A percentile compares a stretch with the other conserved stretches of the same genome.
These are phyloP conservation scores for Musa schizocarpa DNA, from an alignment of 176 grass and related monocot species.

Conservation along the genomic window DNA sequence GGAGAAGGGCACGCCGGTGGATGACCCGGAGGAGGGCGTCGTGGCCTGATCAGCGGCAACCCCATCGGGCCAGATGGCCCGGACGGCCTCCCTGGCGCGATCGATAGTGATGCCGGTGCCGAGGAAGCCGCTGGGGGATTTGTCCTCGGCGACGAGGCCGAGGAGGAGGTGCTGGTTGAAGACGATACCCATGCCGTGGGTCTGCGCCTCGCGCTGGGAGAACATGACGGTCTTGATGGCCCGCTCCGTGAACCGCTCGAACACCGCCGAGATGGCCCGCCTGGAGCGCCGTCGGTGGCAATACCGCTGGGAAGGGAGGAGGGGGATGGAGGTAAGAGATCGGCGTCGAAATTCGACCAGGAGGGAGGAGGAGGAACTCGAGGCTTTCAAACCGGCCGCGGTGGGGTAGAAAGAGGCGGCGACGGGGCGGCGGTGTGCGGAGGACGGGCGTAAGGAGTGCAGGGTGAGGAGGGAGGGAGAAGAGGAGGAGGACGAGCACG, in stretches of 20 bases:
- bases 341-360: background rate
- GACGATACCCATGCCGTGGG: conserved; percentile 49
- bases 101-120: conserved; percentile 69
- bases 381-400: background rate
- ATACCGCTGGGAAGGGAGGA: background rate
- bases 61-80: conserved; percentile 28
- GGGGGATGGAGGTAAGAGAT: background rate
- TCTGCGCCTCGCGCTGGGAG: conserved; percentile 69
- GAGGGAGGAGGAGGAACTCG: background rate
- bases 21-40: conserved; percentile 5
- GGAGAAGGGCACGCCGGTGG: conserved; percentile 71
- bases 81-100: conserved; percentile 62
- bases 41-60: background rate
- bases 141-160: conserved; percentile 78
- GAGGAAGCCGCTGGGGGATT: conserved; percentile 47
- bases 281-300: background rate
- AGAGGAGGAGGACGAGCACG: background rate
- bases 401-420: background rate
- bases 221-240: conserved; percentile 77
- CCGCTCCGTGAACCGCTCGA: conserved; percentile 91
- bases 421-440: background rate
- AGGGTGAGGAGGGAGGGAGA: background rate
- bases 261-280: conserved; percentile 43
- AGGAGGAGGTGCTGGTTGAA: conserved; percentile 81
- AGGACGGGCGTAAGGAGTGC: background rate